These are phyloP conservation scores for Micractinium conductrix DNA, from an alignment of 139 green algal genomes.

Conservation along the genomic window DNA sequence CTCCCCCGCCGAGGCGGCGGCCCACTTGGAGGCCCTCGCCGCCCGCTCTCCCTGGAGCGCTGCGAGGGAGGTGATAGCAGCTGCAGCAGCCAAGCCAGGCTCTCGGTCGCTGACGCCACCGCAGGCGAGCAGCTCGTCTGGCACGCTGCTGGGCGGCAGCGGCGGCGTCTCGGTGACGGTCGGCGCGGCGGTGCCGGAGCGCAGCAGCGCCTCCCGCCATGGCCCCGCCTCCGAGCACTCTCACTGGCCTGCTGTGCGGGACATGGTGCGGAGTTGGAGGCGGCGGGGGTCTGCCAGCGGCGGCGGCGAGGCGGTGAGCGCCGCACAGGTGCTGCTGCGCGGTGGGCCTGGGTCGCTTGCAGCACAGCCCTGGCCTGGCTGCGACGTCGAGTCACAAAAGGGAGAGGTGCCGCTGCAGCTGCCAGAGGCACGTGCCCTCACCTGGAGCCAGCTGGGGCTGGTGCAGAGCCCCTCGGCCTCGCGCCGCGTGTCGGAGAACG, in stretches of 20 bases:
- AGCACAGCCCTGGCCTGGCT: neutral
- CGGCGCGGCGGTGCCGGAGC: too few relatives aligned
- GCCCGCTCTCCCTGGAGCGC: neutral
- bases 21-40: neutral
- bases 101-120: neutral
- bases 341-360: neutral
- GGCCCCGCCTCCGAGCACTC: too few relatives aligned
- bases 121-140: neutral
- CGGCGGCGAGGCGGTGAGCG: neutral
- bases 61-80: neutral
- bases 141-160: neutral
- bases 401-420: neutral
- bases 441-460: constrained; percentile 17
- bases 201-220: neutral
- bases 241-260: neutral
- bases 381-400: neutral
- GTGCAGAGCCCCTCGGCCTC: neutral
- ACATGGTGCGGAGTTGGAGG: neutral
- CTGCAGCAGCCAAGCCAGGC: neutral
- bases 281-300: neutral
- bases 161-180: neutral
- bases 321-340: neutral
- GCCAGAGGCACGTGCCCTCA: neutral
- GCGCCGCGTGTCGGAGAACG: neutral
- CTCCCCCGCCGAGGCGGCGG: neutral